phyloP scores from a whole-genome alignment of 345 rosid species.

The Populus ilicifolia region DNA sequence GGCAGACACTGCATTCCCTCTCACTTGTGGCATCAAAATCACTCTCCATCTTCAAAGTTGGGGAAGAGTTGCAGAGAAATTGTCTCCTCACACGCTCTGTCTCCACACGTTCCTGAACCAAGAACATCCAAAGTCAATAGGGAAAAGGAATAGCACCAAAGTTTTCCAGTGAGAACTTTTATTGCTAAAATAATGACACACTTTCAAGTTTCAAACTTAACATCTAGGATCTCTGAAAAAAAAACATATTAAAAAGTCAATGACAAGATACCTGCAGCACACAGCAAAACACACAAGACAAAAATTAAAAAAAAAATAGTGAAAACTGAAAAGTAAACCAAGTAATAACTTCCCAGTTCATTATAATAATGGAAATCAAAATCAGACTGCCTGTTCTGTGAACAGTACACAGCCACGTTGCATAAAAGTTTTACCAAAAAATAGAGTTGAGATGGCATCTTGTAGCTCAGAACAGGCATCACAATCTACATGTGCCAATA shows the following conservation, averaged over 20 bases:
- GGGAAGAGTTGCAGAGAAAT: slow-evolving; percentile 53
- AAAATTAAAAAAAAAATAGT: neutral
- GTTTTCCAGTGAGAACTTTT: neutral
- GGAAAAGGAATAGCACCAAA: slow-evolving; percentile 2
- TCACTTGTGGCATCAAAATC: slow-evolving; percentile 81
- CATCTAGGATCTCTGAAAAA: neutral
- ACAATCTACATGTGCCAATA: neutral
- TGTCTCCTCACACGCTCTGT: slow-evolving; percentile 69
- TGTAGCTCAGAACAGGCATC: neutral
- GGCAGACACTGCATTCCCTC: slow-evolving; percentile 87
- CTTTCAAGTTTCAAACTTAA: neutral
- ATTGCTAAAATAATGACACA: slow-evolving; percentile 1
- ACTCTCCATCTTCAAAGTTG: slow-evolving; percentile 77
- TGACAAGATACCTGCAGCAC: neutral
- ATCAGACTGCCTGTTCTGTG: neutral
- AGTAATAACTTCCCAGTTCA: neutral
- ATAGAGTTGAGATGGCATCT: neutral
- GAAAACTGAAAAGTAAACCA: neutral
- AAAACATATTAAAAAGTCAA: neutral
- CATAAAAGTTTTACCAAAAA: neutral
- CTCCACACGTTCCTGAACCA: slow-evolving; percentile 66
- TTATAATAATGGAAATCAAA: neutral
- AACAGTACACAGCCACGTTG: neutral
- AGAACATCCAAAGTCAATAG: slow-evolving; percentile 18
- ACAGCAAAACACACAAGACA: neutral